Evolutionary conservation across 768 basidiomycete genomes (phyloP), one percentile per base, ranked within the genome.

Genomic region (Tremella yokohamensis): DNA sequence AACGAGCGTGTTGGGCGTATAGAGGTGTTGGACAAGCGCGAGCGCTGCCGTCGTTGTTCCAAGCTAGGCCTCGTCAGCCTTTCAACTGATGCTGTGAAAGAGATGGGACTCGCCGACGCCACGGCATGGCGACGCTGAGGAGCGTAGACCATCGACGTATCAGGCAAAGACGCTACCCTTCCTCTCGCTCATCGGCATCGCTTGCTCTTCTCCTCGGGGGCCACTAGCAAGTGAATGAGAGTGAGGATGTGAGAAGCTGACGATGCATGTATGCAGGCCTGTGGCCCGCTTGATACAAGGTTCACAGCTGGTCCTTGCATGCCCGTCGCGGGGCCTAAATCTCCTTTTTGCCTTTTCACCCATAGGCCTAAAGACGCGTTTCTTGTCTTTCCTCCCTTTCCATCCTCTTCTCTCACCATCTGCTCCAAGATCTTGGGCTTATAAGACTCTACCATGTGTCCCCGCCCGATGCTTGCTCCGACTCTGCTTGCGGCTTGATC

Each of bases 71-170:
- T 16, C 22, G 45, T 25, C 39, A 52, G 12, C 22, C 16, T 8
- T 16, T n/a, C 24, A 3, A 37, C 38, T 18, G 38, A 26, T 51
- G 13, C 47, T 44, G 22, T 16, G 13, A 22, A 37, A 22, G 50
- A 18, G 8, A 47, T n/a, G 20, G 25, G 20, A 67, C 68, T 58
- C 22, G 69, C 70, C 29, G 59, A 55, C n/a, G 64, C 59, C 39
- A 68, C 65, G 24, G 64, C 65, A 68, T 72, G 70, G 11, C 70
- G 65, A 16, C 70, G 58, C 34, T 72, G 70, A 19, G 68, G 68
- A 13, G 49, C 62, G 54, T 69, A 72, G n/a, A 67, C 64, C 68
- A 72, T 67, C 22, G 29, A 34, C 29, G 29, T 34, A 34, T 34
- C 29, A 34, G 29, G 29, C 29, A 39, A 29, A 49, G 49, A 52